Evolutionary conservation across 371 early-diverging fungal genomes (phyloP).

Genomic region (Apophysomyces sp.): DNA sequence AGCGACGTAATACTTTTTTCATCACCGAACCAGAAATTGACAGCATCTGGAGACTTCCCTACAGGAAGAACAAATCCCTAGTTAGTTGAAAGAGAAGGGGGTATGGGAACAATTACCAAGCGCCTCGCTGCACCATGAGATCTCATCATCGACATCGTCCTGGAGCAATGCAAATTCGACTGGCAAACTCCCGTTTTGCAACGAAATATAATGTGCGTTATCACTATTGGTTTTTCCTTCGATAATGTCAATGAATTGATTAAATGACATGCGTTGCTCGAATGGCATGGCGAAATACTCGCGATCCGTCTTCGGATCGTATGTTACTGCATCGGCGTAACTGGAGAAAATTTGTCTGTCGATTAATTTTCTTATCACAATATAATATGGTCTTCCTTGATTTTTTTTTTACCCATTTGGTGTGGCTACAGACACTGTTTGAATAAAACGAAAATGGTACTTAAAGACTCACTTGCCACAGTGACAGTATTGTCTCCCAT

Average conservation of each 20-base stretch:
- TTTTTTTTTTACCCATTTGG: slow-evolving; percentile 37
- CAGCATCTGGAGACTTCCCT: slow-evolving; percentile 66
- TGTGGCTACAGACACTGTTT: slow-evolving; percentile 33
- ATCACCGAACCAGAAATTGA: slow-evolving; percentile 81
- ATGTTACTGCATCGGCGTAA: slow-evolving; percentile 68
- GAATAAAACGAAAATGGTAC: too few species aligned
- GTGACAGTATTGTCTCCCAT: slow-evolving; percentile 55
- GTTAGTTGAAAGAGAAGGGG: not conserved
- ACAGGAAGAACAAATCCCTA: not conserved
- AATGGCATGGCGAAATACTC: slow-evolving; percentile 71
- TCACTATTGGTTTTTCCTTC: slow-evolving; percentile 19
- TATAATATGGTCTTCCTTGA: too few species aligned
- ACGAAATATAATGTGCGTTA: slow-evolving; percentile 60
- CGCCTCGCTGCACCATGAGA: slow-evolving; percentile 64
- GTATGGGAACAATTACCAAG: slow-evolving; percentile 44
- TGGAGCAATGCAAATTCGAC: slow-evolving; percentile 54
- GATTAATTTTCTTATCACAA: too few species aligned
- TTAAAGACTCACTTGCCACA: slow-evolving; percentile 50
- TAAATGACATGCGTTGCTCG: slow-evolving; percentile 61
- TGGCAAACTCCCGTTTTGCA: slow-evolving; percentile 70
- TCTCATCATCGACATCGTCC: slow-evolving; percentile 61
- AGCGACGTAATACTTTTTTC: slow-evolving; percentile 61
- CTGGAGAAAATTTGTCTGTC: slow-evolving; percentile 16
- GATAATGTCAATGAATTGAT: slow-evolving; percentile 50
- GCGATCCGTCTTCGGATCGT: slow-evolving; percentile 35